These are phyloP conservation scores for Mucor plumbeus DNA, from an alignment of 371 early-diverging fungal species.

Conservation along the genomic window DNA sequence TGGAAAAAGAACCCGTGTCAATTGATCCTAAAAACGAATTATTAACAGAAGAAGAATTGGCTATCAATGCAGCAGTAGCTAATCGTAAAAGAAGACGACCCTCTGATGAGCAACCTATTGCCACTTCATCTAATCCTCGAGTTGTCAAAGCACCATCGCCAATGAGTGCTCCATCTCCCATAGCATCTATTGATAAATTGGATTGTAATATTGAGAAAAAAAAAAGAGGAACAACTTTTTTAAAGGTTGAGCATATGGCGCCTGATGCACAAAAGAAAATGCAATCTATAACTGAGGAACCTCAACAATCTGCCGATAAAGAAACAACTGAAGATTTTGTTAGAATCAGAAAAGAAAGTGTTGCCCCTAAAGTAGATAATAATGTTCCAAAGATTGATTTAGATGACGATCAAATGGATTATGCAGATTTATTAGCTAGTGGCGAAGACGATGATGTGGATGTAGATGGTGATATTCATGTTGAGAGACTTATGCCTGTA, in stretches of 20 bases:
- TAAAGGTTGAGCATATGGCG: slow-evolving; percentile 11
- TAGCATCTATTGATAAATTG: neutral
- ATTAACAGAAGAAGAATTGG: slow-evolving; percentile 18
- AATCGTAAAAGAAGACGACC: neutral
- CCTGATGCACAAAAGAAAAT: neutral
- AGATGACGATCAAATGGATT: neutral
- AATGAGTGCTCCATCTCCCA: slow-evolving; percentile 2
- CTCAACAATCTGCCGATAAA: neutral
- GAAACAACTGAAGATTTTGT: neutral
- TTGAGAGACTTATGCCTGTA: neutral
- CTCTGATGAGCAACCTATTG: neutral
- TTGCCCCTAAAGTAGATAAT: slow-evolving; percentile 4
- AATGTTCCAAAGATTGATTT: neutral
- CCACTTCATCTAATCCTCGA: neutral
- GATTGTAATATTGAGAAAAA: neutral
- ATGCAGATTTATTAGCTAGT: neutral
- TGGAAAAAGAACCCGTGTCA: neutral
- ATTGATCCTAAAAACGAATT: neutral
- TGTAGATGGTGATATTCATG: neutral
- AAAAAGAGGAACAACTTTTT: neutral
- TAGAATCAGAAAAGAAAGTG: slow-evolving; percentile 7
- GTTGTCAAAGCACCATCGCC: neutral
- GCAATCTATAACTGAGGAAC: neutral
- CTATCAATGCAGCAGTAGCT: slow-evolving; percentile 9
- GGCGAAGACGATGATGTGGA: neutral